Evolutionary conservation across 371 early-diverging fungal genomes (phyloP), one percentile per base, ranked within the genome.

Genomic region (Mucor irregularis): DNA sequence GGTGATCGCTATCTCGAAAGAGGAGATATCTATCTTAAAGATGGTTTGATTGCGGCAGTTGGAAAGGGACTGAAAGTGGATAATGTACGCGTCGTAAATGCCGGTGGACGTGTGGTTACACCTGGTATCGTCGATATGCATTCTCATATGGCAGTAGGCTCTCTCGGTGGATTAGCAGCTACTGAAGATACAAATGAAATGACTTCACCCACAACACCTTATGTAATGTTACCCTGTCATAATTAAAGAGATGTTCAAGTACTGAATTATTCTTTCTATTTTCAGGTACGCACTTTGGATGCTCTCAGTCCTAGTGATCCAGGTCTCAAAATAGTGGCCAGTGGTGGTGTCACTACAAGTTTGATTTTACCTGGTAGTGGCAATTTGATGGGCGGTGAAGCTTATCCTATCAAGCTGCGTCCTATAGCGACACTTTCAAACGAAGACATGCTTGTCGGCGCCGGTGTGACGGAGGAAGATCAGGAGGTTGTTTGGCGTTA

Each of bases 61-160:
- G 80, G 73, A 2, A 56, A 61, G 6, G 47, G 70, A 26, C 56
- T 82, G 19, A 40, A 66, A 10, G 68, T 73, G 0, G 66, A 71
- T 22, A 56, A 67, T 9, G 69, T 71, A n/a, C 64, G 58, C 5
- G 64, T 72, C 3, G 72, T 91, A 17, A 84, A 92, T 51, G 85
- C 85, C 45, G 76, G 73, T 31, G 87, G 86, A 7, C 83, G 86
- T 34, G 80, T 82, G 21, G 74, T 93, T 14, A 90, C 90, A 7
- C 93, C 93, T 10, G 92, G 93, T 43, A 73, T 93, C 22, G 83
- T 93, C 2, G 93, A 91, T 64, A 86, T 86, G 90, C 90, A 92
- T 69, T 82, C 85, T n/a, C 86, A 84, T 69, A 74, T 84, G 61
- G 84, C 85, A 9, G 76, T 85, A 2, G 78, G 68, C 30, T 76